Percentiles rank a stretch among this genome's conserved stretches.
Evolutionary conservation across 2,329 filamentous ascomycete species (phyloP).

Genomic region (Elsinoe ampelina): DNA sequence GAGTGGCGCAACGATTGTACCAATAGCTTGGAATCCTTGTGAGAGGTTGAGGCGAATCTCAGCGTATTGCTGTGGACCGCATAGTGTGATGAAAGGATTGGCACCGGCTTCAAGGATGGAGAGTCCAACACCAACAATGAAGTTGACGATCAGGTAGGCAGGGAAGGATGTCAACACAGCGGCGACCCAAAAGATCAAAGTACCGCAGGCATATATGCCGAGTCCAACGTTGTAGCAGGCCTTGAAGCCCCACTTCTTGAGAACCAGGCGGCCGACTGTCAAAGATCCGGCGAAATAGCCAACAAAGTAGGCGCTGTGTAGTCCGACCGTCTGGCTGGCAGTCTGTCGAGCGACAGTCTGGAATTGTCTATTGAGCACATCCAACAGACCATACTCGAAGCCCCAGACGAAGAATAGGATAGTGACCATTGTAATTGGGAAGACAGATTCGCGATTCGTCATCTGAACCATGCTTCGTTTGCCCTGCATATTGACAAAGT

Average conservation of each 20-base stretch:
- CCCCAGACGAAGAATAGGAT: conserved; percentile 85
- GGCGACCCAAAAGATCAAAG: conserved; percentile 55
- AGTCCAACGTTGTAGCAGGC: conserved; percentile 52
- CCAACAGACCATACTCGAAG: conserved; percentile 78
- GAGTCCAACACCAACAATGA: conserved; percentile 52
- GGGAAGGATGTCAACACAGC: conserved; percentile 53
- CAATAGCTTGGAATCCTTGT: conserved; percentile 53
- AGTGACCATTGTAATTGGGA: conserved; percentile 65
- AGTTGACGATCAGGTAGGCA: conserved; percentile 53
- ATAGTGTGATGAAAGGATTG: conserved; percentile 54
- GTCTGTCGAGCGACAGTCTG: conserved; percentile 54
- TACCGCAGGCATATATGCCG: conserved; percentile 53
- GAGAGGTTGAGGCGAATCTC: conserved; percentile 53
- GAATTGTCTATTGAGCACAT: conserved; percentile 67
- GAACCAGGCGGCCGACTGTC: conserved; percentile 51
- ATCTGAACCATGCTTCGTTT: conserved; percentile 63
- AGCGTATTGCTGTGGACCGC: conserved; percentile 50
- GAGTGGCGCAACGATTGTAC: conserved; percentile 50
- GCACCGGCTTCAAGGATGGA: conserved; percentile 52
- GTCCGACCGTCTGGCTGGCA: conserved; percentile 52
- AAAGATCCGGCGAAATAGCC: conserved; percentile 63
- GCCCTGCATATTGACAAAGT: conserved; percentile 62
- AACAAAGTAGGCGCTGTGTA: conserved; percentile 62
- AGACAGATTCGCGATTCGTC: conserved; percentile 55
- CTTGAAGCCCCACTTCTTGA: conserved; percentile 54